These are phyloP conservation scores for Boletus bicolor DNA, from an alignment of 768 basidiomycete genomes.

Conservation along the genomic window DNA sequence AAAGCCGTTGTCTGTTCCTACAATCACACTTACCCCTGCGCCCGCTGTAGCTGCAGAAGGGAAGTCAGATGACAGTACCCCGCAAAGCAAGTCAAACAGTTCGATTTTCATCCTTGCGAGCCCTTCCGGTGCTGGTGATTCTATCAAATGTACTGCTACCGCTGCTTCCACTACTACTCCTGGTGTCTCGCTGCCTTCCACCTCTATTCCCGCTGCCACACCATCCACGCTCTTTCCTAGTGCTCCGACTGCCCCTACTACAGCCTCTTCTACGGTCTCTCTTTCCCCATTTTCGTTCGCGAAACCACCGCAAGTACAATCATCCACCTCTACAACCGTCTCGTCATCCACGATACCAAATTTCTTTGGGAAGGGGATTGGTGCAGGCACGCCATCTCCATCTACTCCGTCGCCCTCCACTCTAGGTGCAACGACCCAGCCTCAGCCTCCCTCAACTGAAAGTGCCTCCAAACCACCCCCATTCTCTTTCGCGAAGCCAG, in stretches of 20 bases:
- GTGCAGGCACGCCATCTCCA: constrained; percentile 4
- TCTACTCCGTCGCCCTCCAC: constrained; percentile 6
- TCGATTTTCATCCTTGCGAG: constrained; percentile 18
- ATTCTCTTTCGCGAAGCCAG: constrained; percentile 18
- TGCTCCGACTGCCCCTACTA: constrained; percentile 6
- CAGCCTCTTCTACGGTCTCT: constrained; percentile 9
- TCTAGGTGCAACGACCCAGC: constrained; percentile 5
- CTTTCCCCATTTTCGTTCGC: constrained; percentile 16
- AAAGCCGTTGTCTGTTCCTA: constrained; percentile 24
- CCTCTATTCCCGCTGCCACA: constrained; percentile 24
- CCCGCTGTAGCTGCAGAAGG: constrained; percentile 7
- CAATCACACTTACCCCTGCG: constrained; percentile 29
- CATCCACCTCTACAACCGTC: neutral
- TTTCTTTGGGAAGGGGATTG: constrained; percentile 31
- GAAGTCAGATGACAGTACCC: constrained; percentile 1
- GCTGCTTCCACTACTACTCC: constrained; percentile 12
- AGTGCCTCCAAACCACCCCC: constrained; percentile 8
- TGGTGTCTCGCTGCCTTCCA: constrained; percentile 23
- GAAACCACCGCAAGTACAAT: constrained; percentile 12
- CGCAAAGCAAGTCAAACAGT: constrained; percentile 14
- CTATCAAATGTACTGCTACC: constrained; percentile 6
- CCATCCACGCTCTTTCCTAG: constrained; percentile 14
- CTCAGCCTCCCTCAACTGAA: constrained; percentile 7
- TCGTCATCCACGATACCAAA: constrained; percentile 23
- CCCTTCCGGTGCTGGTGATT: constrained; percentile 2